Evolutionary conservation across 2,329 filamentous ascomycete species (phyloP).

Genomic region (Aspergillus sp.): DNA sequence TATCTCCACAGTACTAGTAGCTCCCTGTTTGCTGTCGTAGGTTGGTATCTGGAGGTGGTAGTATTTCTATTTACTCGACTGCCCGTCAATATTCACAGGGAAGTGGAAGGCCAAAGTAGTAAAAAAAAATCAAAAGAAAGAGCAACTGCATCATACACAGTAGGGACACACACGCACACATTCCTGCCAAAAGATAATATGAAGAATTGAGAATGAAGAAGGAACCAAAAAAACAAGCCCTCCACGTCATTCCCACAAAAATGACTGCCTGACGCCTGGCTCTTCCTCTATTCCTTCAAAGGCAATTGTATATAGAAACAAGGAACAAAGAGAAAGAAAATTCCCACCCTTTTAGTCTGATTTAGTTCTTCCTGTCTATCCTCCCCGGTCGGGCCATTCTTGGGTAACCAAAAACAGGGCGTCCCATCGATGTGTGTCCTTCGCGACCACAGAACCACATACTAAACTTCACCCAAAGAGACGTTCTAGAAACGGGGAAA

Average conservation of each 20-base stretch:
- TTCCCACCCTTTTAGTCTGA: neutral
- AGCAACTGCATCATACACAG: neutral
- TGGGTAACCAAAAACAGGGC: too few relatives aligned
- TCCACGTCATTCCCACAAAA: conserved; percentile 7
- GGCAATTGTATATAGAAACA: neutral
- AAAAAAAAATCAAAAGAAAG: too few relatives aligned
- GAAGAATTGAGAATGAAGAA: conserved; percentile 5
- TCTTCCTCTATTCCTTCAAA: neutral
- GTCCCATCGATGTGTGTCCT: too few relatives aligned
- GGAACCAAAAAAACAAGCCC: neutral
- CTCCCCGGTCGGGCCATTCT: too few relatives aligned
- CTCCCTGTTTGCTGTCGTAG: too few relatives aligned
- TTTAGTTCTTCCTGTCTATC: too few relatives aligned
- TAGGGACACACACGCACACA: neutral
- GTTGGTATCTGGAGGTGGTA: too few relatives aligned
- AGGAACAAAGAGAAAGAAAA: neutral
- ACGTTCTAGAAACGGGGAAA: too few relatives aligned
- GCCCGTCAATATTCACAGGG: neutral
- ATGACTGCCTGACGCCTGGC: neutral
- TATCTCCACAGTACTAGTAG: too few relatives aligned
- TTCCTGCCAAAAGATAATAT: too few relatives aligned
- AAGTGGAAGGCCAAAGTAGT: too few relatives aligned
- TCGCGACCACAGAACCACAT: neutral
- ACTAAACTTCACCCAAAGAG: too few relatives aligned
- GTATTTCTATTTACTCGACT: neutral